Base-by-base conservation (phyloP, 257 asterid genomes). In the Solanum ossicruentum region DNA sequence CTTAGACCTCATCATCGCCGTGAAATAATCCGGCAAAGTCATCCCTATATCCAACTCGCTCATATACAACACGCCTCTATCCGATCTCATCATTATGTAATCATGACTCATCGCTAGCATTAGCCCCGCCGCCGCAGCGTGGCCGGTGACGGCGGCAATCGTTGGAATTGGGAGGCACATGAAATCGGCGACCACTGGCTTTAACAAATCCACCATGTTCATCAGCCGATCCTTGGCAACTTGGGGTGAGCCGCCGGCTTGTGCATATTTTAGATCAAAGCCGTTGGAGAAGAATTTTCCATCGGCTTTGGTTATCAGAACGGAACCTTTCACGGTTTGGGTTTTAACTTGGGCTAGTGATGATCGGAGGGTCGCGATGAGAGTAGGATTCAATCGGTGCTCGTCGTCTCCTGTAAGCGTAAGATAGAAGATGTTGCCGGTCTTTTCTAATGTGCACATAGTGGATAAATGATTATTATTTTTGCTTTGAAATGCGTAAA, bases 211-310 rank as follows among this genome's bases (percentile, higher is more conserved):
- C 61, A 93, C 97, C 98, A 95, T 93, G 69, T 87, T 85, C 3
- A 12, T 5, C 32, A 95, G 92, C 84, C 92, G 91, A 45, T 86
- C 89, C 18, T 0, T 69, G 65, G 96, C 94, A 56, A 89, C 97
- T 18, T 84, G 80, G 20, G 17, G 36, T 0, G 97, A 90, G 20
- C 96, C 92, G 70, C 92, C 94, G 85, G 91, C 94, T 80, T 92
- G 96, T 65, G 98, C 98, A 91, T 91, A 93, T 1, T 58, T 58
- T 20, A 95, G 87, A n/a, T 95, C 98, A 86, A 95, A 95, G 78
- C 98, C 98, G 87, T 95, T 95, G 86, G 98, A 93, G 95, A 93
- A 95, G 95, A 92, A 95, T 70, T 84, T 86, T 84, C 98, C 98
- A 21, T 93, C 89, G 28, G 97, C 88, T 0, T 86, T 75, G n/a